These are phyloP conservation scores for Cystofilobasidium macerans DNA, from an alignment of 768 basidiomycete species.

Conservation along the genomic window DNA sequence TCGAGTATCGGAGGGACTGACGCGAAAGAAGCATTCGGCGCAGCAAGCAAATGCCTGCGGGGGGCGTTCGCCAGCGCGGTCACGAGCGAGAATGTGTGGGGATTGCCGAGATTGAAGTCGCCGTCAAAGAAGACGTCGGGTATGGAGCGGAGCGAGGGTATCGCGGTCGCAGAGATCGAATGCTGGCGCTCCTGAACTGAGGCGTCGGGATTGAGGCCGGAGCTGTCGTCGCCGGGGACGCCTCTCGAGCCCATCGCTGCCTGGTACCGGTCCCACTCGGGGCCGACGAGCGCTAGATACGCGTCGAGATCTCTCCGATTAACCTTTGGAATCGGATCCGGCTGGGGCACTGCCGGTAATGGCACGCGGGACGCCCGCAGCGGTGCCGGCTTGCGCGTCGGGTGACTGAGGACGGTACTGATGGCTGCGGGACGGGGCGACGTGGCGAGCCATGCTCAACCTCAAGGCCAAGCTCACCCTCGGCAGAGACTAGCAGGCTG, in stretches of 20 bases:
- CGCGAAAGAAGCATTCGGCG: slow-evolving; percentile 4
- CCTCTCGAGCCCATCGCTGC: slow-evolving; percentile 1
- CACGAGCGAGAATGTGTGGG: slow-evolving; percentile 63
- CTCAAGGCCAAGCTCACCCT: background rate
- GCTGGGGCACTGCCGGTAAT: slow-evolving; percentile 51
- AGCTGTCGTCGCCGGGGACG: background rate
- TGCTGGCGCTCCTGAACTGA: slow-evolving; percentile 31
- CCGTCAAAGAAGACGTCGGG: slow-evolving; percentile 70
- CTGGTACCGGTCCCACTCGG: slow-evolving; percentile 69
- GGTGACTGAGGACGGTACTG: slow-evolving; percentile 84
- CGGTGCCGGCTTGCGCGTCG: slow-evolving; percentile 69
- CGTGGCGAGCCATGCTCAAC: background rate
- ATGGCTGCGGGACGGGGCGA: slow-evolving; percentile 51
- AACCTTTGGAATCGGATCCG: slow-evolving; percentile 45
- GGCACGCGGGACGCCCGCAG: slow-evolving; percentile 70
- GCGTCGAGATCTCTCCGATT: slow-evolving; percentile 71
- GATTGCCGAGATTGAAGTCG: slow-evolving; percentile 69
- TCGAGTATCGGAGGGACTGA: slow-evolving; percentile 17
- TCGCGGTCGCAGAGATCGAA: slow-evolving; percentile 43
- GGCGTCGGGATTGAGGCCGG: slow-evolving; percentile 3
- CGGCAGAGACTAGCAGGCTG: background rate
- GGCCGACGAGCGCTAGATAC: slow-evolving; percentile 58
- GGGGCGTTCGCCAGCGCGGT: slow-evolving; percentile 38
- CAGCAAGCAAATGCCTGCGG: background rate
- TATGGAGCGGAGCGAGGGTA: slow-evolving; percentile 53